Percentiles rank a stretch among this genome's conserved stretches.
phyloP scores from a whole-genome alignment of 257 asterid species.

The Salvia splendens region DNA sequence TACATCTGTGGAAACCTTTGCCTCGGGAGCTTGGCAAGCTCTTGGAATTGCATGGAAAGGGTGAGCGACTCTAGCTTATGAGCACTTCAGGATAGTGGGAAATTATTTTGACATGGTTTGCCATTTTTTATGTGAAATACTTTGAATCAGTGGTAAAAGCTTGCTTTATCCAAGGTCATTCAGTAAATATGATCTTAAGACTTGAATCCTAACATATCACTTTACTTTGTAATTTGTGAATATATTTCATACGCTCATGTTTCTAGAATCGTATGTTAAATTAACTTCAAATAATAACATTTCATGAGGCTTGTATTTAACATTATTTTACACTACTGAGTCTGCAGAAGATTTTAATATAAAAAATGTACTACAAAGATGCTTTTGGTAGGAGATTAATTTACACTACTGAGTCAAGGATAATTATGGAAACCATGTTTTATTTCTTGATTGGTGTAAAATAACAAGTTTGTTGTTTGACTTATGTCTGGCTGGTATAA shows the following conservation, averaged over 20 bases:
- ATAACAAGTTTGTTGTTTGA: too few species aligned
- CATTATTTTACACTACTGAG: too few species aligned
- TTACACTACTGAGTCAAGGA: too few species aligned
- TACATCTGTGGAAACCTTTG: slow-evolving; percentile 75
- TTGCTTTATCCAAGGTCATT: not conserved
- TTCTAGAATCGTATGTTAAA: too few species aligned
- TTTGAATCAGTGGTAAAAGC: slow-evolving; percentile 13
- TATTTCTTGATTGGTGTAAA: too few species aligned
- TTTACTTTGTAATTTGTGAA: slow-evolving; percentile 4
- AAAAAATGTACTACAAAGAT: too few species aligned
- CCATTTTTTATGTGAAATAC: slow-evolving; percentile 17
- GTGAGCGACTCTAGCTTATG: slow-evolving; percentile 63
- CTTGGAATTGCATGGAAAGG: slow-evolving; percentile 95
- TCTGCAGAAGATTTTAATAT: too few species aligned
- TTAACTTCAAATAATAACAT: too few species aligned
- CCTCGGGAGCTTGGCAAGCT: slow-evolving; percentile 99
- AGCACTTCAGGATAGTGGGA: slow-evolving; percentile 39
- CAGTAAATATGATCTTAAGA: slow-evolving; percentile 14
- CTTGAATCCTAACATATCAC: slow-evolving; percentile 1
- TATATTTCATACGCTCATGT: not conserved
- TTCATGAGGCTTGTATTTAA: too few species aligned
- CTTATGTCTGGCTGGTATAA: too few species aligned
- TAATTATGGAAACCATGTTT: too few species aligned
- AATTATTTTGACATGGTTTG: slow-evolving; percentile 1
- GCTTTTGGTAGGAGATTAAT: too few species aligned